phyloP scores from a whole-genome alignment of 768 basidiomycete species.

The Lentinula lateritia region DNA sequence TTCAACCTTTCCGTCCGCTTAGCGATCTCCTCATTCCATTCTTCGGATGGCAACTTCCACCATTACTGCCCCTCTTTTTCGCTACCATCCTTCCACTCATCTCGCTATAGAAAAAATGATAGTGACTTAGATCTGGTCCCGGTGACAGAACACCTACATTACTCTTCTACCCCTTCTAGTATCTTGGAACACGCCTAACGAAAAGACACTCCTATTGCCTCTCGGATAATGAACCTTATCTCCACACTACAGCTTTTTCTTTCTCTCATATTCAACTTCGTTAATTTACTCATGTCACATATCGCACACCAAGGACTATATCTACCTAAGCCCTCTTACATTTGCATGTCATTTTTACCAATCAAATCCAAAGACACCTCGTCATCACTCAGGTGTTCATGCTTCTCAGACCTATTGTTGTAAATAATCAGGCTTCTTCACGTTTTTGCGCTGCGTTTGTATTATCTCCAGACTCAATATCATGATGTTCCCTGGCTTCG shows the following conservation, averaged over 20 bases:
- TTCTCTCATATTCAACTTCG: not conserved
- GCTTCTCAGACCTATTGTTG: not conserved
- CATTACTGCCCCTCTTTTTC: not conserved
- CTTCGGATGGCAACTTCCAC: constrained; percentile 4
- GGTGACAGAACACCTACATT: constrained; percentile 1
- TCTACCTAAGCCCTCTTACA: not conserved
- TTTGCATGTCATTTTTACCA: not conserved
- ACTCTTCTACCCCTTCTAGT: not conserved
- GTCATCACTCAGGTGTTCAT: not conserved
- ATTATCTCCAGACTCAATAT: not conserved
- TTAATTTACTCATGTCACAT: not conserved
- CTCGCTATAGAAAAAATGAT: not conserved
- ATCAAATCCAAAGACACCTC: not conserved
- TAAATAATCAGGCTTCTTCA: too few relatives aligned
- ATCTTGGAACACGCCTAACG: not conserved
- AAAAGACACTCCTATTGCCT: not conserved
- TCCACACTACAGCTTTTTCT: not conserved
- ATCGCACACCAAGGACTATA: not conserved
- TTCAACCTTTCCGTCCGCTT: not conserved
- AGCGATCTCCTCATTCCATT: not conserved
- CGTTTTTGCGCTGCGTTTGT: not conserved
- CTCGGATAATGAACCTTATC: not conserved
- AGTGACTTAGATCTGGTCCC: not conserved
- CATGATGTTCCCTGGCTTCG: constrained; percentile 38
- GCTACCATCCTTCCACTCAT: not conserved